Percentiles rank a stretch among this genome's conserved stretches.
Conservation (phyloP, 2,329 filamentous ascomycete genomes). For the Fonsecaea erecta region DNA sequence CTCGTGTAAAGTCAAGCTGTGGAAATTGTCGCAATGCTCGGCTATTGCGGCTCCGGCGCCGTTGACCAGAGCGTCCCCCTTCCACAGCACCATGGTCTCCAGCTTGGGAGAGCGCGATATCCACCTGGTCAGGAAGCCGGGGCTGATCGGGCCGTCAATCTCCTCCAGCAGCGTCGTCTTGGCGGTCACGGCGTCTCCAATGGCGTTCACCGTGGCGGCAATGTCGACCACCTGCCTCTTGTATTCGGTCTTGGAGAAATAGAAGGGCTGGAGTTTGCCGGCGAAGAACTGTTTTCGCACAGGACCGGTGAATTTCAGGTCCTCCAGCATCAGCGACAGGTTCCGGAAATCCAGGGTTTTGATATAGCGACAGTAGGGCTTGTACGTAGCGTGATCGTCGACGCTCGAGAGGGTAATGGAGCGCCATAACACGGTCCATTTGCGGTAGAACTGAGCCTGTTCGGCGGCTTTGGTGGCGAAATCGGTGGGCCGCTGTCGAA, state of each 20-base stretch:
- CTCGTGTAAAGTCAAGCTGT: slow-evolving; percentile 62
- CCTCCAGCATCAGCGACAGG: slow-evolving; percentile 63
- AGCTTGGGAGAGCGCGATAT: slow-evolving; percentile 63
- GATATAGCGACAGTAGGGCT: slow-evolving; percentile 72
- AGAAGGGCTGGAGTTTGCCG: slow-evolving; percentile 45
- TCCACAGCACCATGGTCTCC: slow-evolving; percentile 63
- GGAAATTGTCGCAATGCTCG: slow-evolving; percentile 64
- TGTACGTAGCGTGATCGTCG: slow-evolving; percentile 58
- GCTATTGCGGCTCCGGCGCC: slow-evolving; percentile 61
- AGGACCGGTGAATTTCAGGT: slow-evolving; percentile 62
- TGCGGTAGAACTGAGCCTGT: slow-evolving; percentile 55
- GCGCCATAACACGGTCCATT: slow-evolving; percentile 69
- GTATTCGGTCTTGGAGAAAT: slow-evolving; percentile 32
- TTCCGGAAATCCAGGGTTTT: slow-evolving; percentile 67
- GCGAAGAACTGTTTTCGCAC: slow-evolving; percentile 62
- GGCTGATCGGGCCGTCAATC: slow-evolving; percentile 56
- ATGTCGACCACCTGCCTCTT: slow-evolving; percentile 31
- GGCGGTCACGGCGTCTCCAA: slow-evolving; percentile 50
- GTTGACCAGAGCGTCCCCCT: slow-evolving; percentile 63
- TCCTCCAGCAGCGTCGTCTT: slow-evolving; percentile 61
- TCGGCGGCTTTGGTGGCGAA: slow-evolving; percentile 41
- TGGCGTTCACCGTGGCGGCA: slow-evolving; percentile 44
- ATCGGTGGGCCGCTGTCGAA: slow-evolving; percentile 26
- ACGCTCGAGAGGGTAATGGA: slow-evolving; percentile 70
- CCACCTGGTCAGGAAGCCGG: slow-evolving; percentile 56